These are phyloP conservation scores for Metarhizium album DNA, from an alignment of 2,329 filamentous ascomycete species.

Conservation along the genomic window DNA sequence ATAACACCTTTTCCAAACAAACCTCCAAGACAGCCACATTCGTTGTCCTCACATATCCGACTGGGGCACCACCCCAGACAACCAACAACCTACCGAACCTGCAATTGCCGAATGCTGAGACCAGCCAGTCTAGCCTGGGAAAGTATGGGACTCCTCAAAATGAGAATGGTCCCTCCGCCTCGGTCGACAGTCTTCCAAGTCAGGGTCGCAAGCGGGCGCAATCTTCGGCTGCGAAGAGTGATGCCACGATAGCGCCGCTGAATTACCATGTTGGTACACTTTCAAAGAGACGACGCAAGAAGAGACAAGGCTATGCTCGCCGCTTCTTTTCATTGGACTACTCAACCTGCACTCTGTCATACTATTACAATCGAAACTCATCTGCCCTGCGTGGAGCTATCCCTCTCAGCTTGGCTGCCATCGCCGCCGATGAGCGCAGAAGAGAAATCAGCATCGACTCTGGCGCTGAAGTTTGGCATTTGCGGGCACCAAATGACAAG, in stretches of 20 bases:
- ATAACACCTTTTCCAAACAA: constrained; percentile 97
- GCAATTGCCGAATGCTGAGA: constrained; percentile 26
- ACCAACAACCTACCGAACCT: constrained; percentile 57
- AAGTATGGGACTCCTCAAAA: constrained; percentile 35
- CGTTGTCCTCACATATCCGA: constrained; percentile 87
- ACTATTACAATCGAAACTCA: constrained; percentile 90
- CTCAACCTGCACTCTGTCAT: constrained; percentile 85
- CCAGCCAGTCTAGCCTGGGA: constrained; percentile 42
- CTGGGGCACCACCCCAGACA: constrained; percentile 64
- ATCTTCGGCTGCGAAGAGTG: constrained; percentile 43
- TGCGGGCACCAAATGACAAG: constrained; percentile 68
- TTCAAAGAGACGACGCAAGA: constrained; percentile 84
- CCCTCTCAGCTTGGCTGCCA: constrained; percentile 79
- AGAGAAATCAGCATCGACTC: constrained; percentile 95
- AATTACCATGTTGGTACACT: constrained; percentile 75
- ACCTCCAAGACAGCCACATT: constrained; percentile 92
- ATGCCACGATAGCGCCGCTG: constrained; percentile 28
- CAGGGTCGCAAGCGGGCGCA: constrained; percentile 28
- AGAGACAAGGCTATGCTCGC: constrained; percentile 84
- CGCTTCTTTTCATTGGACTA: constrained; percentile 96
- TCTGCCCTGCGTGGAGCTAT: constrained; percentile 87
- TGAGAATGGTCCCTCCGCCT: constrained; percentile 38
- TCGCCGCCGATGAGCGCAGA: constrained; percentile 78
- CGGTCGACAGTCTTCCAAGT: constrained; percentile 51
- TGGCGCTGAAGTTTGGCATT: constrained; percentile 92